Conservation (phyloP, 306 rosid genomes). For the Ziziphus jujuba region DNA sequence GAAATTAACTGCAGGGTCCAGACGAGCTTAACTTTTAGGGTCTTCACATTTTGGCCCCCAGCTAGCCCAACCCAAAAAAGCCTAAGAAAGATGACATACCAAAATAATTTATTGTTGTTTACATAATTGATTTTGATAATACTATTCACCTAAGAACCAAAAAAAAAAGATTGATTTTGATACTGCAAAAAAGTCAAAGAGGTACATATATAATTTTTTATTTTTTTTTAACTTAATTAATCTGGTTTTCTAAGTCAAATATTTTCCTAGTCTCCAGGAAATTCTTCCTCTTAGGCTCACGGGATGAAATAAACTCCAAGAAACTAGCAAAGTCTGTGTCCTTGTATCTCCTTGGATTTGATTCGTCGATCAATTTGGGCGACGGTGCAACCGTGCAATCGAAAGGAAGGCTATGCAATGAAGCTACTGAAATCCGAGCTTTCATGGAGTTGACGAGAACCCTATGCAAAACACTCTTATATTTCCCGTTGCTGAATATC, state of each 20-base stretch:
- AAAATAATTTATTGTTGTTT: not conserved
- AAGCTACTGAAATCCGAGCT: conserved; percentile 65
- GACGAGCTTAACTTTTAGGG: no score
- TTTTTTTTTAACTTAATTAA: not conserved
- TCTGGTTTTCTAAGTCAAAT: conserved; percentile 22
- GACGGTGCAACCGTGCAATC: conserved; percentile 51
- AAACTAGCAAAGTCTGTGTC: conserved; percentile 68
- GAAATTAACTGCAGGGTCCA: no score
- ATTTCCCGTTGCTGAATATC: conserved; percentile 90
- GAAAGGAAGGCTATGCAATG: conserved; percentile 65
- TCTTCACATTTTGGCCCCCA: not conserved
- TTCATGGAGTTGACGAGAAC: conserved; percentile 57
- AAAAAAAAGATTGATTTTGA: no score
- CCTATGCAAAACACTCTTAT: conserved; percentile 87
- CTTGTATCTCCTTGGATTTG: conserved; percentile 60
- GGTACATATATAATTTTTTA: not conserved
- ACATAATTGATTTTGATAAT: not conserved
- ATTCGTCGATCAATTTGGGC: conserved; percentile 53
- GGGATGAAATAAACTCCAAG: conserved; percentile 52
- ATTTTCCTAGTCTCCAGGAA: conserved; percentile 76
- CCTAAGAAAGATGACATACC: not conserved
- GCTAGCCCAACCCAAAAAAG: not conserved
- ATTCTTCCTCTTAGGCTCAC: conserved; percentile 59
- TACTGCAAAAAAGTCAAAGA: not conserved
- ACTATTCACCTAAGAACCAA: no score